Evolutionary conservation across 306 rosid species (phyloP).

Genomic region (Begonia peltatifolia): DNA sequence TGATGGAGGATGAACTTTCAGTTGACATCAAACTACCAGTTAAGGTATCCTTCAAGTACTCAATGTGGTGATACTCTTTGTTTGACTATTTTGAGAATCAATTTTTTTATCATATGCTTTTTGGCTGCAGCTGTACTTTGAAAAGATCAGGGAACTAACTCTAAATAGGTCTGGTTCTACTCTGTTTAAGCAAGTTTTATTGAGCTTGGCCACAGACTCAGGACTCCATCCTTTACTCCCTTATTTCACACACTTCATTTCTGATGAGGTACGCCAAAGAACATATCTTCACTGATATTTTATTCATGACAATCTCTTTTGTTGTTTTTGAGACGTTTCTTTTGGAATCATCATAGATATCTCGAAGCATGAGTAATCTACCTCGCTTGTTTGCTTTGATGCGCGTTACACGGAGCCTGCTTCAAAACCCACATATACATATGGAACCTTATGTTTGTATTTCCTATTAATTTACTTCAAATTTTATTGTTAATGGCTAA

Average conservation of each 20-base stretch:
- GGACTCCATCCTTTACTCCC: conserved; percentile 92
- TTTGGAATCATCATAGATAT: conserved; percentile 39
- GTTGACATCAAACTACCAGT: conserved; percentile 60
- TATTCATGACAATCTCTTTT: conserved; percentile 9
- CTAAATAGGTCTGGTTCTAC: conserved; percentile 43
- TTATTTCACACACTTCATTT: conserved; percentile 55
- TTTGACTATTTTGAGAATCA: conserved; percentile 5
- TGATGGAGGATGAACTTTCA: conserved; percentile 60
- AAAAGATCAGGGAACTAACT: conserved; percentile 49
- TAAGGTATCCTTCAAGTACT: conserved; percentile 11
- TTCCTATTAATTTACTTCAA: conserved; percentile 11
- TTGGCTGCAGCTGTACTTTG: conserved; percentile 61
- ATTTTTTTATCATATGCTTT: conserved; percentile 10
- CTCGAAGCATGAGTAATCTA: conserved; percentile 38
- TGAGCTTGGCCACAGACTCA: conserved; percentile 68
- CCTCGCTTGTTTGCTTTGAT: conserved; percentile 50
- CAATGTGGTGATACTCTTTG: too few relatives aligned
- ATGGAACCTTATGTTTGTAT: conserved; percentile 77
- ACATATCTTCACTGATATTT: conserved; percentile 1
- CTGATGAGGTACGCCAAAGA: conserved; percentile 56
- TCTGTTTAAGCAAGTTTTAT: conserved; percentile 49
- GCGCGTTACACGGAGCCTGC: conserved; percentile 65
- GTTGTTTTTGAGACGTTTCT: conserved; percentile 12
- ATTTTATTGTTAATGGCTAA: too few relatives aligned
- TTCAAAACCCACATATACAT: conserved; percentile 72